Base-by-base conservation (phyloP, 164 flowering plant species). In the Vitis riparia region DNA sequence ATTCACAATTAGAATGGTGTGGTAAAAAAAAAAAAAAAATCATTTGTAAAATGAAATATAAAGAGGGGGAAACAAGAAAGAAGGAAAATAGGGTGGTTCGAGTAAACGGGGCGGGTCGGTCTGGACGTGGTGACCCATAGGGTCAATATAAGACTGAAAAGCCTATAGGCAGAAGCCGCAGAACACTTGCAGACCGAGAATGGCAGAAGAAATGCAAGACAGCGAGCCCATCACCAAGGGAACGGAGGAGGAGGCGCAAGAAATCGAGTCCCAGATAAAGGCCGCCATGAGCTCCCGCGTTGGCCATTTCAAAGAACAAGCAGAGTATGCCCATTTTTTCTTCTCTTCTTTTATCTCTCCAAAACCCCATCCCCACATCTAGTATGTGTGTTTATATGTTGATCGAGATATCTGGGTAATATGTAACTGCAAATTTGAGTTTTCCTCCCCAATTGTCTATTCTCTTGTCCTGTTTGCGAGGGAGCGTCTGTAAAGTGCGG, bases 231-330 rank as follows among this genome's bases (percentile, higher is more conserved):
- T 69, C 59, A 72, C 68, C 69, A 71, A 83, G 62, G 84, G 79
- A 65, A 6, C 78, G 68, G 84, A 76, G 74, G 89, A 85, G 44
- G 64, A 44, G 32, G 55, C 70, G 17, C 56, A n/a, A 15, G 81
- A 69, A 29, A 68, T 86, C 17, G 86, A 89, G 80, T 63, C 76
- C n/a, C 67, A 69, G 76, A 78, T 91, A 62, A 68, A 76, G 57
- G 15, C 27, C 47, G 89, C 89, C 30, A 77, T 87, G 82, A 74
- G 69, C 74, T 82, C 84, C 48, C 88, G 91, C 53, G 73, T 82
- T 52, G 55, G 49, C 17, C 70, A 85, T 76, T 84, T 88, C 86
- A 78, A 78, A 62, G 80, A 91, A 49, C 87, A 88, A 75, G 79
- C 96, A 65, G 89, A 88, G 96, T 91, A 82, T 62, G 76, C 27